Evolutionary conservation across 2,329 filamentous ascomycete genomes (phyloP), one percentile per base, ranked within the genome.

Genomic region (Talaromyces amestolkiae): DNA sequence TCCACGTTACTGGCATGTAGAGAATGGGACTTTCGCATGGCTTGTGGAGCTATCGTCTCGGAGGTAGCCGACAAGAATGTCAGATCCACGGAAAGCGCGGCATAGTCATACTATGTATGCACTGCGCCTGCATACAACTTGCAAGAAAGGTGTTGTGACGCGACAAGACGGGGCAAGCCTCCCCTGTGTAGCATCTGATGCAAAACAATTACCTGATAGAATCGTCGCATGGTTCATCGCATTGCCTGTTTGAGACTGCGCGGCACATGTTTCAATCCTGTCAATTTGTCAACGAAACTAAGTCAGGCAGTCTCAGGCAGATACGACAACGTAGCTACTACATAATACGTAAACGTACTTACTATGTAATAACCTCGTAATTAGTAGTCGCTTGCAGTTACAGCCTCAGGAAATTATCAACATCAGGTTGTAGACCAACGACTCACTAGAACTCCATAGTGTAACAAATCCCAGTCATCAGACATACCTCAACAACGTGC

Each of bases 51-150:
- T 31, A n/a, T 51, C 22, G 31, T 31, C 56, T 59, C 56, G 56
- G 56, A 43, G 35, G 56, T 43, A 43, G 39, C 56, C 56, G 56
- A 59, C 56, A 11, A 59, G 39, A 27, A 41, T 43, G 22, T 43
- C 35, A 59, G 56, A 59, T 43, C 37, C 37, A 59, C 56, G 56
- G 56, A 43, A 59, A 59, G 37, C 37, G 56, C 56, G 56, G 56
- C 56, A 58, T 45, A n/a, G 17, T 41, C 27, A 31, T 31, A 31
- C 27, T 13, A 47, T 47, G 43, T 13, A 47, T 47, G 43, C 1
- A 31, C 27, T 37, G 35, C 13, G 35, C 11, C 15, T 41, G 39
- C 27, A 31, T 31, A 7, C 27, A 31, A 31, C 19, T 27, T 51
- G 47, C 47, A 31, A 51, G 15, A 31, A 31, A 31, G 24, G 31